Base-by-base conservation (phyloP, 495 filamentous ascomycete genomes). In the Opeltia flavorubescens region DNA sequence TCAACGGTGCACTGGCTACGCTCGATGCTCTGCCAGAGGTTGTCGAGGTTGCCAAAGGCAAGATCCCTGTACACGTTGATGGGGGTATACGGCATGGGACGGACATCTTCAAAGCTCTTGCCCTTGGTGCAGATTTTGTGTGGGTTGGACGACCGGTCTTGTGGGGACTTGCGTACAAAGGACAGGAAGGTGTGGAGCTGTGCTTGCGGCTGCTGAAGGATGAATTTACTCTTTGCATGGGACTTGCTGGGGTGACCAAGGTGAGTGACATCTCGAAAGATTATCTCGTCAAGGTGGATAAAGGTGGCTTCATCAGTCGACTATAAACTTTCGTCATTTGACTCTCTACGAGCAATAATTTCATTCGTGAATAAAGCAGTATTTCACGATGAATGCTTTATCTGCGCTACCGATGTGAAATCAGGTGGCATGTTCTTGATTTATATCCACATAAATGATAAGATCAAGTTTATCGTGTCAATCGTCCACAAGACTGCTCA, bases 61-160 rank as follows among this genome's bases (percentile, higher is more conserved):
- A 50, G 36, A 61, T 72, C 20, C 56, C 53, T 1, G 49, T 70
- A 7, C 52, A 51, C 27, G 46, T 69, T 17, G 66, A 70, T 3
- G 54, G 49, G 0, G 62, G 71, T 38, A 62, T 55, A 24, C 59
- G 59, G 60, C 15, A 64, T 26, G 66, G 66, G 2, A 56, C 59
- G 2, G 66, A 70, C 44, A 58, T 70, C 7, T 68, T 69, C 58
- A 70, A 70, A 43, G 68, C 68, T 1, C 24, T 72, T n/a, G 66
- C 66, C 4, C 46, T 72, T 9, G 68, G 68, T 2, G 68, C 68
- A 0, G 51, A 65, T 25, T 56, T 54, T 31, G 59, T 58, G 29
- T 69, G 59, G 52, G 52, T 68, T 3, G 68, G 68, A 0, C 12
- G 78, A 7, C 61, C 78, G 5, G 78, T 71, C 69, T 61, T 83